Conservation (phyloP, 2,329 filamentous ascomycete genomes). For the Botryosphaeria dothidea region DNA sequence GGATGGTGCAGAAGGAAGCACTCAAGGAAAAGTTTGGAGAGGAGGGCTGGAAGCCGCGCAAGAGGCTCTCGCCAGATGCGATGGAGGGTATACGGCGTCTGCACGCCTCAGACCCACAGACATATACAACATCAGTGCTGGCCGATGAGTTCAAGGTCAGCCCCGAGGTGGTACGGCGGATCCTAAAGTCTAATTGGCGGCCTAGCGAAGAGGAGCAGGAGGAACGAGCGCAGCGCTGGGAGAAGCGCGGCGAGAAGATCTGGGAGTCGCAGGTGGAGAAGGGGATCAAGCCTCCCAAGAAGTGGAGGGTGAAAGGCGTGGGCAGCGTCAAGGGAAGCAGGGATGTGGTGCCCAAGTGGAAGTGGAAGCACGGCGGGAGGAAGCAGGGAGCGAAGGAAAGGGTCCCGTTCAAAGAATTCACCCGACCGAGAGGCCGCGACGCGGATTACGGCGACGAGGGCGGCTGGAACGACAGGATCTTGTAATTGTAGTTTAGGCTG, state of each 20-base stretch:
- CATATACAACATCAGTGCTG: conserved; percentile 73
- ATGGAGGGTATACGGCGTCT: conserved; percentile 86
- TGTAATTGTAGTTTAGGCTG: neutral
- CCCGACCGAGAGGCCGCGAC: neutral
- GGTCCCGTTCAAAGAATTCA: neutral
- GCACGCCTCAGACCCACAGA: conserved; percentile 72
- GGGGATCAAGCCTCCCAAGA: conserved; percentile 59
- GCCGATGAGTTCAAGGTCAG: conserved; percentile 82
- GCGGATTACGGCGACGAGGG: neutral
- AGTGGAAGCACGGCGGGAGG: neutral
- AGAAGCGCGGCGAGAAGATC: conserved; percentile 50
- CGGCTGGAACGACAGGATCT: conserved; percentile 4
- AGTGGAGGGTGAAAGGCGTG: conserved; percentile 51
- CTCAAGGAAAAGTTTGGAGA: conserved; percentile 77
- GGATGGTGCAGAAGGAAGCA: conserved; percentile 75
- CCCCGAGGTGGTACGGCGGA: conserved; percentile 81
- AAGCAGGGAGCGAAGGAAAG: neutral
- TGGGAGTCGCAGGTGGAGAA: conserved; percentile 49
- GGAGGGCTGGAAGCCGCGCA: conserved; percentile 75
- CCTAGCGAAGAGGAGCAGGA: conserved; percentile 54
- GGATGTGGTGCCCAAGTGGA: neutral
- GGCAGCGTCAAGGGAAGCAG: neutral
- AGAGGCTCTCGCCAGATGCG: conserved; percentile 87
- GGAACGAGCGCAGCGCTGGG: conserved; percentile 46
- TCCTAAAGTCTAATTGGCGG: conserved; percentile 77